Percentiles rank a stretch among this genome's conserved stretches.
Evolutionary conservation across 106 monocot genomes (phyloP).

Genomic region (Alisma plantagoaquatica): DNA sequence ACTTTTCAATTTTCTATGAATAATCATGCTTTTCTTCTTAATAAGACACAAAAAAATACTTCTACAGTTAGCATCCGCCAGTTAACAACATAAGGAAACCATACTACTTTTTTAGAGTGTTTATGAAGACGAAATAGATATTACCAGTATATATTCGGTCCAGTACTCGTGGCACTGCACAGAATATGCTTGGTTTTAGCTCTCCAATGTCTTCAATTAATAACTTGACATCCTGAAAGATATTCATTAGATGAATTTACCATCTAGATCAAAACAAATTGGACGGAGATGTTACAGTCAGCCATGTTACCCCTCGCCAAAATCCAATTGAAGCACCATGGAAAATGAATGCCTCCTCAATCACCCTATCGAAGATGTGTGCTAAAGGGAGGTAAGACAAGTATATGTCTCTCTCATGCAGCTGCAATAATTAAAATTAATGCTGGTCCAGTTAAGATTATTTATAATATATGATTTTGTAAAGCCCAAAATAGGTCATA

Average conservation of each 20-base stretch:
- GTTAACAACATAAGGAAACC: no score
- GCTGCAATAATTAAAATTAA: slow-evolving; percentile 27
- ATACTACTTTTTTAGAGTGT: no score
- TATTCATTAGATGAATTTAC: no score
- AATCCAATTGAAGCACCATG: slow-evolving; percentile 80
- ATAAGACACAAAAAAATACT: no score
- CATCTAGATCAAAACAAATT: no score
- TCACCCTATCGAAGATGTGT: slow-evolving; percentile 81
- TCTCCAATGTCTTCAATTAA: slow-evolving; percentile 71
- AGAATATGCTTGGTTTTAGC: slow-evolving; percentile 70
- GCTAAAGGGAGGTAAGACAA: slow-evolving; percentile 86
- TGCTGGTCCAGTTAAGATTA: no score
- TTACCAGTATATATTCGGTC: slow-evolving; percentile 89
- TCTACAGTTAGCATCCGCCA: no score
- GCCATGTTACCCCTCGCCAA: slow-evolving; percentile 89
- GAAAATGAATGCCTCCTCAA: slow-evolving; percentile 73
- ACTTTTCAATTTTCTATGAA: no score
- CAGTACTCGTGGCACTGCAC: slow-evolving; percentile 82
- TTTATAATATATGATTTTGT: no score
- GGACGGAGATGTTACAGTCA: not conserved
- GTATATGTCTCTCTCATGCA: slow-evolving; percentile 47
- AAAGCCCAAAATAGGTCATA: not conserved
- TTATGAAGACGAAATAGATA: no score
- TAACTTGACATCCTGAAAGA: slow-evolving; percentile 66
- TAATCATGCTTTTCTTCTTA: no score